A percentile compares a stretch with the other conserved stretches of the same genome.
Conservation (phyloP, 768 basidiomycete species). For the Mycena rebaudengoi region DNA sequence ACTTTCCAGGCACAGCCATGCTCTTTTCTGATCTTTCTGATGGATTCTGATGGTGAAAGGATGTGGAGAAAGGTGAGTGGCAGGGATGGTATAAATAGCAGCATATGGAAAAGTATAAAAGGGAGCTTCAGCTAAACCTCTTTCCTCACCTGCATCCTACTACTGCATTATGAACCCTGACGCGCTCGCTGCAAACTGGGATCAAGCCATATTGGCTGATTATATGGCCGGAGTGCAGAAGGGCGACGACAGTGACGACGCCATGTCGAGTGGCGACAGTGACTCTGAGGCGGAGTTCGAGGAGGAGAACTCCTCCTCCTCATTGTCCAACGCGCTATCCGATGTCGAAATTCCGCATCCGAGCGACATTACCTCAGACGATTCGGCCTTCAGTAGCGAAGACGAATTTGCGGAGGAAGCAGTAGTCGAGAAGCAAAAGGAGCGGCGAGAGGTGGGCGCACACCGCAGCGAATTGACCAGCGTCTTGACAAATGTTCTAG, state of each 20-base stretch:
- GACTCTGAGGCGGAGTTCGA: slow-evolving; percentile 25
- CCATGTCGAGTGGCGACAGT: slow-evolving; percentile 26
- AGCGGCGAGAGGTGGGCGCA: slow-evolving; percentile 23
- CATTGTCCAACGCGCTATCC: slow-evolving; percentile 7
- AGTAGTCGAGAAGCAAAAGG: slow-evolving; percentile 13
- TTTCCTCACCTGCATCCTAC: too few relatives aligned
- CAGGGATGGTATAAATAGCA: slow-evolving; percentile 19
- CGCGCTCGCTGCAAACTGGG: slow-evolving; percentile 27
- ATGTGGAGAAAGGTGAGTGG: background rate
- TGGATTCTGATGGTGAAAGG: background rate
- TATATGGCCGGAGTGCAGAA: slow-evolving; percentile 20
- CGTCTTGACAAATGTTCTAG: background rate
- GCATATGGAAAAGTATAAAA: too few relatives aligned
- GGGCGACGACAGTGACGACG: slow-evolving; percentile 23
- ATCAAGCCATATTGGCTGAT: slow-evolving; percentile 20
- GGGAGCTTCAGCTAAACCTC: background rate
- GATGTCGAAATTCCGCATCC: slow-evolving; percentile 20
- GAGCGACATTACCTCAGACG: slow-evolving; percentile 19
- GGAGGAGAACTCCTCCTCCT: slow-evolving; percentile 14
- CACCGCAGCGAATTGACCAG: background rate
- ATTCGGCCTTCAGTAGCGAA: slow-evolving; percentile 30
- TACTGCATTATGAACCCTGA: too few relatives aligned
- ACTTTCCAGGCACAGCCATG: slow-evolving; percentile 18
- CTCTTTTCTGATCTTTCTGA: slow-evolving; percentile 26
- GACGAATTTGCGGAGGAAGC: slow-evolving; percentile 25